Conservation (phyloP, 2,329 filamentous ascomycete species). For the Arthroderma sp. region DNA sequence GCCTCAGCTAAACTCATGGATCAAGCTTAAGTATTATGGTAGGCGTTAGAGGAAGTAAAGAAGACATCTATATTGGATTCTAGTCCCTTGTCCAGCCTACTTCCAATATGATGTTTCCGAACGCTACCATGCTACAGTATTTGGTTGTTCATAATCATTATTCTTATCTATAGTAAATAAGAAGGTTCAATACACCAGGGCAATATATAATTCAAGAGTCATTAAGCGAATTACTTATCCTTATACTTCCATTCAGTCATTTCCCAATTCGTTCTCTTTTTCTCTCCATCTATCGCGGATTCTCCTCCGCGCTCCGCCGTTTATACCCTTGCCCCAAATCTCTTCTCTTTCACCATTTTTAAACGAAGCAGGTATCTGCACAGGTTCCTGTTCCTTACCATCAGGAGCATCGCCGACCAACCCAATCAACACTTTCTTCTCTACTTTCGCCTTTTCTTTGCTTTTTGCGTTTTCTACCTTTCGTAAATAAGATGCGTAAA, state of each 20-base stretch:
- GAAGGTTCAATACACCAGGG: not conserved
- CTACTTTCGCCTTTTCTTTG: slow-evolving; percentile 28
- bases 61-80: no score
- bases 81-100: no score
- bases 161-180: not conserved
- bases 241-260: not conserved
- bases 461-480: slow-evolving; percentile 32
- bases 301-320: slow-evolving; percentile 31
- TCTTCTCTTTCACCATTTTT: slow-evolving; percentile 19
- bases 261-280: slow-evolving; percentile 5
- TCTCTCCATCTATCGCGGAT: slow-evolving; percentile 31
- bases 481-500: slow-evolving; percentile 37
- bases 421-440: slow-evolving; percentile 27
- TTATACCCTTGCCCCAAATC: slow-evolving; percentile 32
- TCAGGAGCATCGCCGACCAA: slow-evolving; percentile 11
- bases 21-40: no score
- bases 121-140: not conserved
- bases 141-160: not conserved
- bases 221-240: not conserved
- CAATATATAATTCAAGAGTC: not conserved
- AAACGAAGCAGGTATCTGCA: not conserved
- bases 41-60: no score
- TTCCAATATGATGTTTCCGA: no score
- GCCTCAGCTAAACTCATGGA: no score
- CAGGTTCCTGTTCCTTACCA: not conserved